Percentiles rank a stretch among this genome's conserved stretches.
Conservation (phyloP, 2,329 filamentous ascomycete species). For the Coniella lustricola region DNA sequence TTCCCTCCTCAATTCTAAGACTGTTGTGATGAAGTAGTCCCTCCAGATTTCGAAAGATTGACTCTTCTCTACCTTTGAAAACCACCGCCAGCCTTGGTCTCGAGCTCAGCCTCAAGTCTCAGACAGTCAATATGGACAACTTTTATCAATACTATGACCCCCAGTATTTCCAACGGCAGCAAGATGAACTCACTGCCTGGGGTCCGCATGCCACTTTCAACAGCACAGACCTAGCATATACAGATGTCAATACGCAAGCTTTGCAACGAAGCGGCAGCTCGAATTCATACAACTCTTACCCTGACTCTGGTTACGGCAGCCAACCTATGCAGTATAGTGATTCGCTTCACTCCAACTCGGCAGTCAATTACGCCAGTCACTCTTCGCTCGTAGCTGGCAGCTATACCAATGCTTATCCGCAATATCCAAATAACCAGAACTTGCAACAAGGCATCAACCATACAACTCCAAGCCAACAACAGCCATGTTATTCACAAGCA, state of each 20-base stretch:
- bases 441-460: not conserved
- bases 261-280: not conserved
- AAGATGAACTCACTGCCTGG: not conserved
- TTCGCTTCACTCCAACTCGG: conserved; percentile 2
- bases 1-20: no score
- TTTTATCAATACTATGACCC: not conserved
- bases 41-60: no score
- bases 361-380: not conserved
- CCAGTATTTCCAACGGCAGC: not conserved
- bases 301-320: not conserved
- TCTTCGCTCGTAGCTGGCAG: not conserved
- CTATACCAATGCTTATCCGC: not conserved
- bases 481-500: no score
- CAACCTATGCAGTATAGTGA: conserved; percentile 8
- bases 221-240: not conserved
- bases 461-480: no score
- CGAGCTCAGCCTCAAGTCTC: no score
- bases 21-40: no score
- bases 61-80: no score
- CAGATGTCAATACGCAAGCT: not conserved
- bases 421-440: not conserved
- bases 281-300: not conserved
- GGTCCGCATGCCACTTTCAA: not conserved
- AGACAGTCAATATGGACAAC: not conserved
- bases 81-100: no score